Percentiles rank a stretch among this genome's conserved stretches.
phyloP scores from a whole-genome alignment of 2,329 filamentous ascomycete genomes.

The Botrytis fragariae region DNA sequence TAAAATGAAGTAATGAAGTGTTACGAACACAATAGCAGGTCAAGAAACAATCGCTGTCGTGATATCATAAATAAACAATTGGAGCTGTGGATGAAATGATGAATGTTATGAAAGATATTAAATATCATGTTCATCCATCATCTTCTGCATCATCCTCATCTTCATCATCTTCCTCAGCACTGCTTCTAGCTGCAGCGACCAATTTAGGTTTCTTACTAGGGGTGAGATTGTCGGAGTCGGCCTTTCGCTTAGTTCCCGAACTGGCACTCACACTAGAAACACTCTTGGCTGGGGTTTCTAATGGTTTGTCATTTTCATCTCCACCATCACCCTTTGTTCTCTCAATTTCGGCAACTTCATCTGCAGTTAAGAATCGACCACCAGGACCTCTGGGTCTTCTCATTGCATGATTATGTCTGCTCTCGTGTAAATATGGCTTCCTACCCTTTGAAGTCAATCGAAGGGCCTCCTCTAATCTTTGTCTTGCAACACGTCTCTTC shows the following conservation, averaged over 20 bases:
- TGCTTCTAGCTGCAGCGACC: slow-evolving; percentile 34
- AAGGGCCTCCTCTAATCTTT: slow-evolving; percentile 89
- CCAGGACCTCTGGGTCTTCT: slow-evolving; percentile 88
- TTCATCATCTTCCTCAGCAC: slow-evolving; percentile 37
- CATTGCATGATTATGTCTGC: slow-evolving; percentile 97
- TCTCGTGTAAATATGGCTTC: slow-evolving; percentile 96
- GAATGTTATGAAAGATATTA: neutral
- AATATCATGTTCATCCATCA: slow-evolving; percentile 27
- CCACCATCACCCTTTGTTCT: slow-evolving; percentile 49
- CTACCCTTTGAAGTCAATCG: slow-evolving; percentile 90
- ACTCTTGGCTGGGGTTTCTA: slow-evolving; percentile 35
- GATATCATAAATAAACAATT: slow-evolving; percentile 34
- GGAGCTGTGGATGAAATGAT: slow-evolving; percentile 13
- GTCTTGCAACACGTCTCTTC: slow-evolving; percentile 87
- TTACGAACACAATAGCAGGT: slow-evolving; percentile 24
- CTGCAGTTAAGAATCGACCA: slow-evolving; percentile 91
- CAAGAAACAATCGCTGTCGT: slow-evolving; percentile 34
- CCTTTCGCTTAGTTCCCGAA: slow-evolving; percentile 59
- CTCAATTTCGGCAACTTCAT: slow-evolving; percentile 91
- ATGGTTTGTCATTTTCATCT: slow-evolving; percentile 42
- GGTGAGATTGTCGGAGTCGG: slow-evolving; percentile 48
- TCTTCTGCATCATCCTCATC: slow-evolving; percentile 39
- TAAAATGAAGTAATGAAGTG: slow-evolving; percentile 26
- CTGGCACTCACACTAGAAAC: slow-evolving; percentile 34
- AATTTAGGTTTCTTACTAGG: slow-evolving; percentile 54